Evolutionary conservation across 768 basidiomycete species (phyloP).

Genomic region (Aureoboletus auriporus): DNA sequence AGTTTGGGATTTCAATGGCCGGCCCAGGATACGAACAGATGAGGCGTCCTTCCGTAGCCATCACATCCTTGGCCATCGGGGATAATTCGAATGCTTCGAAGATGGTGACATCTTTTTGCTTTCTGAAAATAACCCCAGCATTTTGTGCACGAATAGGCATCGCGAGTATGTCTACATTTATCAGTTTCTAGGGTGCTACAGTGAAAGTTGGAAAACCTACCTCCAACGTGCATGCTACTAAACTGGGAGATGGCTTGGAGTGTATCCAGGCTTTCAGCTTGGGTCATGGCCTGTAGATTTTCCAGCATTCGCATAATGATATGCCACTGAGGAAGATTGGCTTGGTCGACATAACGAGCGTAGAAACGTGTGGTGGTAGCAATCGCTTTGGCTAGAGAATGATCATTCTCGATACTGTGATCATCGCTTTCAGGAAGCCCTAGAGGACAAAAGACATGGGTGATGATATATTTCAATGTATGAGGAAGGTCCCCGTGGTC

Average conservation of each 20-base stretch:
- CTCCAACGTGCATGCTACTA: constrained; percentile 18
- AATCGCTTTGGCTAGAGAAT: constrained; percentile 21
- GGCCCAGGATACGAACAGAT: constrained; percentile 43
- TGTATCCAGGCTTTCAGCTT: not conserved
- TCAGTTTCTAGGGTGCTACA: not conserved
- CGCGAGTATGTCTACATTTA: constrained; percentile 31
- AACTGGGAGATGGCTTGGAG: constrained; percentile 6
- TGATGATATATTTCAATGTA: no score
- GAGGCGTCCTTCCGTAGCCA: constrained; percentile 38
- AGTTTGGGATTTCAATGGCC: constrained; percentile 34
- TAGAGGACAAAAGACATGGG: no score
- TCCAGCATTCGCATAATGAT: constrained; percentile 24
- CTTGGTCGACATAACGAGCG: not conserved
- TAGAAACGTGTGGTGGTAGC: constrained; percentile 11
- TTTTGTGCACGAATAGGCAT: constrained; percentile 44
- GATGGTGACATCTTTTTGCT: constrained; percentile 6
- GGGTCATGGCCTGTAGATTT: constrained; percentile 6
- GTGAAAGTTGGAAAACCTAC: constrained; percentile 3
- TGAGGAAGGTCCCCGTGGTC: no score
- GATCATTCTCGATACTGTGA: constrained; percentile 17
- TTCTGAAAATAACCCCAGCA: constrained; percentile 40
- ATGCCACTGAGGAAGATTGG: not conserved
- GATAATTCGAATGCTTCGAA: constrained; percentile 39
- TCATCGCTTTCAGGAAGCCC: constrained; percentile 36
- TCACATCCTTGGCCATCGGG: constrained; percentile 30